Conservation (phyloP, 441 rosid genomes). For the Pelargonium citronellum region DNA sequence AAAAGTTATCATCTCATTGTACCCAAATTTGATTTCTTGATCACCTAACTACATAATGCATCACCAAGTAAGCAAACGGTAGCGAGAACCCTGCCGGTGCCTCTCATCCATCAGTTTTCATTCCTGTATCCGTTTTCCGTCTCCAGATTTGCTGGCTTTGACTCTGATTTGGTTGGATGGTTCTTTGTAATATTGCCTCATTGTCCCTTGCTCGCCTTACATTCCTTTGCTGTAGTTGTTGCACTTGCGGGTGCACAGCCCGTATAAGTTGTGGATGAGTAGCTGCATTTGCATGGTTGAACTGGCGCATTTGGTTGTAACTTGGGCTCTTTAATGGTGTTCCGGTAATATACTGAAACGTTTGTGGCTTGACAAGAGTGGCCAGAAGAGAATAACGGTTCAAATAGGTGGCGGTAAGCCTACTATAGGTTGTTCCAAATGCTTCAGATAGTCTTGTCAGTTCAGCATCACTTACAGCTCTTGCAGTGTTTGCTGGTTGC, state of each 20-base stretch:
- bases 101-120: background rate
- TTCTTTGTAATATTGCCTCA: conserved; percentile 20
- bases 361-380: conserved; percentile 37
- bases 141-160: conserved; percentile 48
- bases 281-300: background rate
- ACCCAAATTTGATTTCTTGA: background rate
- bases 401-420: conserved; percentile 33
- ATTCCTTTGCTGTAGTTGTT: no score
- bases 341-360: conserved; percentile 24
- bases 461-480: conserved; percentile 49
- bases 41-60: background rate
- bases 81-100: background rate
- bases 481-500: conserved; percentile 72
- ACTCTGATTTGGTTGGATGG: conserved; percentile 21
- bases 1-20: background rate
- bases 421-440: conserved; percentile 35
- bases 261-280: conserved; percentile 20
- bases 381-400: conserved; percentile 25
- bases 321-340: conserved; percentile 20
- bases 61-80: no score
- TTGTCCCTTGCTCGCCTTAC: conserved; percentile 18
- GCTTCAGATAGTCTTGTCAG: conserved; percentile 50
- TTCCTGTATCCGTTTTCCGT: conserved; percentile 28
- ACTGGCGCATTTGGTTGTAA: conserved; percentile 11
- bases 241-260: conserved; percentile 20